A percentile compares a stretch with the other conserved stretches of the same genome.
Conservation (phyloP, 2,329 filamentous ascomycete species). For the Dichotomopilus funicola region DNA sequence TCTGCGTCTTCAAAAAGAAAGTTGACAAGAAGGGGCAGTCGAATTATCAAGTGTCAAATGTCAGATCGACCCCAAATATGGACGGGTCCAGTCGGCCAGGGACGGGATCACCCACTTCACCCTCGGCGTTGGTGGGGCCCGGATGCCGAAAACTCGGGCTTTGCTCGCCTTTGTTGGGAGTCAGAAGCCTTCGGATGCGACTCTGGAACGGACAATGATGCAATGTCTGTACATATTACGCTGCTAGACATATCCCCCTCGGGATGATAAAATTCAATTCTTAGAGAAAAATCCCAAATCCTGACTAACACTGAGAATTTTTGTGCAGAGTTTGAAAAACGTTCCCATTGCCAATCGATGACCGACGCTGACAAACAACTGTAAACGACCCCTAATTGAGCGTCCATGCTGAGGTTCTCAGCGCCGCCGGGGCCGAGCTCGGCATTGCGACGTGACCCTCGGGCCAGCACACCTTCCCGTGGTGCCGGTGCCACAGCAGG, state of each 20-base stretch:
- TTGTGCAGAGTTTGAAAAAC: not conserved
- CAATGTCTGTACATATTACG: too few relatives aligned
- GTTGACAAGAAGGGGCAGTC: not conserved
- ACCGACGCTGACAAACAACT: constrained; percentile 17
- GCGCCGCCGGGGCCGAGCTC: not conserved
- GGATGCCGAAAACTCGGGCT: constrained; percentile 16
- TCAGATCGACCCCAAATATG: not conserved
- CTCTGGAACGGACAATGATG: too few relatives aligned
- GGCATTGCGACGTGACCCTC: constrained; percentile 2
- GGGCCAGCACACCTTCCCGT: not conserved
- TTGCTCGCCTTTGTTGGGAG: too few relatives aligned
- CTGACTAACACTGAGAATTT: not conserved
- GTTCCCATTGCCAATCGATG: constrained; percentile 3
- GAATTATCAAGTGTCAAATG: constrained; percentile 10
- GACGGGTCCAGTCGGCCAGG: constrained; percentile 11
- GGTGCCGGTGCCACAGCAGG: not conserved
- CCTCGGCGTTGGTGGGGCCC: constrained; percentile 13
- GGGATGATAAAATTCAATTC: too few relatives aligned
- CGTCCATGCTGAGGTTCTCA: not conserved
- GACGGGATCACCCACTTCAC: not conserved
- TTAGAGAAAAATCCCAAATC: too few relatives aligned
- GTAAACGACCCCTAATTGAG: not conserved
- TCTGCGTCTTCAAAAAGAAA: not conserved
- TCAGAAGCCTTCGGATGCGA: too few relatives aligned
- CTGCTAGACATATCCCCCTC: too few relatives aligned